These are phyloP conservation scores for Fusarium stilboides DNA, from an alignment of 2,329 filamentous ascomycete genomes.

Conservation along the genomic window DNA sequence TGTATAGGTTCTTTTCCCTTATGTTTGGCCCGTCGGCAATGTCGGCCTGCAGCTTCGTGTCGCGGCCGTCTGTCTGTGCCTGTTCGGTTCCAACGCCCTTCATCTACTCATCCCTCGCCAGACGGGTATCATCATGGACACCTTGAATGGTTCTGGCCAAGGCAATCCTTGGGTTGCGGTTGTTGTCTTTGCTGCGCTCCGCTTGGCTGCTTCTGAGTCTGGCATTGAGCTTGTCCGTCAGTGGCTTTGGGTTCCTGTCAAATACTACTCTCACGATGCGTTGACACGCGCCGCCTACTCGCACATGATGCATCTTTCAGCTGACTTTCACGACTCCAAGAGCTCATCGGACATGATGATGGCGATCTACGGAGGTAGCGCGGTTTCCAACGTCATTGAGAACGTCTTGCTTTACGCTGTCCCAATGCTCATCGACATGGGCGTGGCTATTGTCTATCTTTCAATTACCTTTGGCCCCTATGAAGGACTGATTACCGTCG, in stretches of 20 bases:
- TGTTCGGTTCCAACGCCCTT: conserved; percentile 79
- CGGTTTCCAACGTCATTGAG: conserved; percentile 70
- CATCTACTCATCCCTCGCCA: conserved; percentile 86
- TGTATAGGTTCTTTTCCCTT: conserved; percentile 78
- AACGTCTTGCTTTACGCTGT: conserved; percentile 70
- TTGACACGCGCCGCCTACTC: conserved; percentile 70
- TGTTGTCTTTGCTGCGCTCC: conserved; percentile 65
- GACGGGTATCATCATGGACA: conserved; percentile 83
- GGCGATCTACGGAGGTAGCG: conserved; percentile 69
- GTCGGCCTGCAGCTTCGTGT: conserved; percentile 77
- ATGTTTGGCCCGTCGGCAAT: conserved; percentile 82
- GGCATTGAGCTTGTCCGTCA: conserved; percentile 68
- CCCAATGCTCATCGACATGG: conserved; percentile 73
- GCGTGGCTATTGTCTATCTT: conserved; percentile 72
- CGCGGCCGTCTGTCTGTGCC: conserved; percentile 75
- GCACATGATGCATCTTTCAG: conserved; percentile 72
- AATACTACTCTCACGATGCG: conserved; percentile 69
- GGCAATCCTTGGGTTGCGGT: conserved; percentile 68
- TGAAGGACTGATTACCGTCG: conserved; percentile 74
- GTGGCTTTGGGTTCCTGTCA: conserved; percentile 72
- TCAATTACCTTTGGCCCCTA: conserved; percentile 72
- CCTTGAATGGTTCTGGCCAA: conserved; percentile 67
- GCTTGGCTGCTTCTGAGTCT: conserved; percentile 68
- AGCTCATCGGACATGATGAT: conserved; percentile 72
- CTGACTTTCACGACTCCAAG: conserved; percentile 74